Percentiles rank a stretch among this genome's conserved stretches.
These are phyloP conservation scores for Kwoniella dejecticola DNA, from an alignment of 768 basidiomycete species.

Conservation along the genomic window DNA sequence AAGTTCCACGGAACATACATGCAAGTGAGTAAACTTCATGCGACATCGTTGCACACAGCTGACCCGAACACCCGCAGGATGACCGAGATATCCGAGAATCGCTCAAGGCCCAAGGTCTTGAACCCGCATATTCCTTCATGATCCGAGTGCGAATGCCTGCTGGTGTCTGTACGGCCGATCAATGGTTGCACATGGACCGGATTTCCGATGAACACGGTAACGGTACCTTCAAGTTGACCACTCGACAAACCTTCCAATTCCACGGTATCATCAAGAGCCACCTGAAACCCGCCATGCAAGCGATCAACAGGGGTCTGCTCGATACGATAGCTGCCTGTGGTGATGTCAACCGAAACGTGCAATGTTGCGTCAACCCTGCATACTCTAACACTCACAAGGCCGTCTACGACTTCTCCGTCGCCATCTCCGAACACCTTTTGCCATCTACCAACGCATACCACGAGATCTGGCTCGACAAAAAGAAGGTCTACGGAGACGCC, in stretches of 20 bases:
- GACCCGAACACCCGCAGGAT: conserved; percentile 61
- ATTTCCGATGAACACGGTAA: conserved; percentile 95
- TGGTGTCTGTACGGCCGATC: conserved; percentile 85
- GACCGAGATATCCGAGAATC: conserved; percentile 98
- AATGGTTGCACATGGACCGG: conserved; percentile 94
- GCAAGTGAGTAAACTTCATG: conserved; percentile 44
- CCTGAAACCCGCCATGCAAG: conserved; percentile 93
- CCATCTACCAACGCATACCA: conserved; percentile 93
- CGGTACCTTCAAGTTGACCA: conserved; percentile 95
- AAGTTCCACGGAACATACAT: conserved; percentile 70
- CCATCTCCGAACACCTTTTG: conserved; percentile 79
- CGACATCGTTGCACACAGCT: too few relatives aligned
- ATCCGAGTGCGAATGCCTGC: conserved; percentile 95
- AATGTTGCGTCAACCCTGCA: conserved; percentile 86
- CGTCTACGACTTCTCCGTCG: conserved; percentile 80
- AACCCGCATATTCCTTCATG: conserved; percentile 98
- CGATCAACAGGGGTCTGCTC: conserved; percentile 83
- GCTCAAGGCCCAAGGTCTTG: conserved; percentile 84
- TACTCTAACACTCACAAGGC: conserved; percentile 80
- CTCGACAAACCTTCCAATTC: conserved; percentile 98
- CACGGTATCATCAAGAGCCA: conserved; percentile 98
- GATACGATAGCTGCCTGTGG: conserved; percentile 98
- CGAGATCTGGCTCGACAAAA: conserved; percentile 99
- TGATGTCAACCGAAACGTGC: conserved; percentile 91
- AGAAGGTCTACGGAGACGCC: conserved; percentile 89